These are phyloP conservation scores for Vanilla planifolia DNA, from an alignment of 106 monocot genomes.

Conservation along the genomic window DNA sequence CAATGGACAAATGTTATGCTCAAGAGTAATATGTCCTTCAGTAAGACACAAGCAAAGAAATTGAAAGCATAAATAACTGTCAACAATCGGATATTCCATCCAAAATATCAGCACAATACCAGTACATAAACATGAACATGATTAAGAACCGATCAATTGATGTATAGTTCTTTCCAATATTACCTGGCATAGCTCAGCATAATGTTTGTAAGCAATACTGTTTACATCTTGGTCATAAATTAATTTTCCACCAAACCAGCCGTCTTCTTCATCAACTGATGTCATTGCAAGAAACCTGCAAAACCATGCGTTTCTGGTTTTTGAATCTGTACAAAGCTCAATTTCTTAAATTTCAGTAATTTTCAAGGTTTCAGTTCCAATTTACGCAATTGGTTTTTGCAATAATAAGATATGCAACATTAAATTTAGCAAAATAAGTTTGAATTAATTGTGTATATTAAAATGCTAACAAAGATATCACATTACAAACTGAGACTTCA, in stretches of 20 bases:
- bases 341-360: not conserved
- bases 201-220: conserved; percentile 61
- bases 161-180: conserved; percentile 4
- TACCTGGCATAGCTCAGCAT: conserved; percentile 62
- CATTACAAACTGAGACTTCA: too few species aligned
- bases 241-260: conserved; percentile 64
- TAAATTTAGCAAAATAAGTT: too few species aligned
- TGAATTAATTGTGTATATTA: too few species aligned
- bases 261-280: conserved; percentile 34
- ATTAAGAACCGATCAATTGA: not conserved
- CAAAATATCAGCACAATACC: too few species aligned
- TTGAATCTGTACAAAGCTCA: not conserved
- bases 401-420: too few species aligned
- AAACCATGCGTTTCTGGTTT: not conserved
- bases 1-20: not conserved
- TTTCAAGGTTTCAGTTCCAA: not conserved
- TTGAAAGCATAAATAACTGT: not conserved
- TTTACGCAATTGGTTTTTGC: not conserved
- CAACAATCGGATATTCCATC: not conserved
- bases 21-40: too few species aligned
- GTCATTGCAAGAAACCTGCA: conserved; percentile 45
- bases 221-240: conserved; percentile 57
- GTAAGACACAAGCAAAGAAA: not conserved
- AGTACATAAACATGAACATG: too few species aligned
- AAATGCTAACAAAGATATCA: too few species aligned